A percentile compares a stretch with the other conserved stretches of the same genome.
These are phyloP conservation scores for Rhodosporidiobolus odoratus DNA, from an alignment of 768 basidiomycete species.

Conservation along the genomic window DNA sequence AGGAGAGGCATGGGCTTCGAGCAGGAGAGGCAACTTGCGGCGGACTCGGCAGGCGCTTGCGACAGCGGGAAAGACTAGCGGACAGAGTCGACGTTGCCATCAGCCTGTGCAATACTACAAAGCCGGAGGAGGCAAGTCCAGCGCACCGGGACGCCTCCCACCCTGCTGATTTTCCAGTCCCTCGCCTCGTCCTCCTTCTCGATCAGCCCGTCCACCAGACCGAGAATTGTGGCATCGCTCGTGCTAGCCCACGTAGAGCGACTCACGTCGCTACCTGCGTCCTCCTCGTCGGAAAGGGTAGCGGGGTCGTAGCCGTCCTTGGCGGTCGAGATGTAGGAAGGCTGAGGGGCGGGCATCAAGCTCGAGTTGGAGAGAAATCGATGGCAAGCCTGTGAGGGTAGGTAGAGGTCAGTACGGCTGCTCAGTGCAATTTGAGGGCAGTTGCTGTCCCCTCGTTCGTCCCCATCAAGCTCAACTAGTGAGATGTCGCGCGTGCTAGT, in stretches of 20 bases:
- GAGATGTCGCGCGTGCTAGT: not conserved
- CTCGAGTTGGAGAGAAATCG: not conserved
- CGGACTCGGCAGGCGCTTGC: not conserved
- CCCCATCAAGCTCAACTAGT: not conserved
- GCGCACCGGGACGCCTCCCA: slow-evolving; percentile 33
- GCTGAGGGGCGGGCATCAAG: slow-evolving; percentile 16
- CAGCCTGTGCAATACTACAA: too few species aligned
- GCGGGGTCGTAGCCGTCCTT: slow-evolving; percentile 27
- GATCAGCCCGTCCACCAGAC: slow-evolving; percentile 25
- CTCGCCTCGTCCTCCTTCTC: not conserved
- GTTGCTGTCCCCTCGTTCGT: too few species aligned
- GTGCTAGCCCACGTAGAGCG: slow-evolving; percentile 25
- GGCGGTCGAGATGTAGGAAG: not conserved
- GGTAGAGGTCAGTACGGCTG: not conserved
- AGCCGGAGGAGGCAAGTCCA: not conserved
- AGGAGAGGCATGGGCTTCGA: slow-evolving; percentile 70
- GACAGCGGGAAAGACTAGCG: slow-evolving; percentile 32
- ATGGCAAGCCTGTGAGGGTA: too few species aligned
- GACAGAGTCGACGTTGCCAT: not conserved
- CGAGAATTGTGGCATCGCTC: slow-evolving; percentile 31
- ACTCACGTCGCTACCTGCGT: slow-evolving; percentile 8
- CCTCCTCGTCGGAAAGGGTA: slow-evolving; percentile 35
- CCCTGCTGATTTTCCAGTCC: slow-evolving; percentile 26
- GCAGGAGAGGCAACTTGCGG: slow-evolving; percentile 60
- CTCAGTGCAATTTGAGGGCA: not conserved